phyloP scores from a whole-genome alignment of 805 yeast species.

The Brettanomyces naardenensis region DNA sequence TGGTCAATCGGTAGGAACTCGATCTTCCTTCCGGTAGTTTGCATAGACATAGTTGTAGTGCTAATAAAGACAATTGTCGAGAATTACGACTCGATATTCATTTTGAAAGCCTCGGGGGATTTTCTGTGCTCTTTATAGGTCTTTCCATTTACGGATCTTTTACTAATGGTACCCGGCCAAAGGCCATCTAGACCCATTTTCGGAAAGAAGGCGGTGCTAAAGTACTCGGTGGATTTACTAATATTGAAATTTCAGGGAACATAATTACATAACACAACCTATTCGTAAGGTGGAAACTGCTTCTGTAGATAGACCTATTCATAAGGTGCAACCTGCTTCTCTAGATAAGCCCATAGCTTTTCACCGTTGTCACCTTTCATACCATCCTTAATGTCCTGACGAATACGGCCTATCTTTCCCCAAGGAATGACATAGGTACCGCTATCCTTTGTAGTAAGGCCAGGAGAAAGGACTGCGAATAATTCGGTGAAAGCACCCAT shows the following conservation, averaged over 20 bases:
- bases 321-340: background rate
- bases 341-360: background rate
- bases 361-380: background rate
- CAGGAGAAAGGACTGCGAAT: background rate
- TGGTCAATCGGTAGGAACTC: constrained; percentile 56
- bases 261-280: no score
- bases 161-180: no score
- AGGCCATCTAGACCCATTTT: no score
- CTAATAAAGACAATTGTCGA: background rate
- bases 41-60: constrained; percentile 49
- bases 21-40: constrained; percentile 45
- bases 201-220: no score
- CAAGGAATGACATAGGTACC: background rate
- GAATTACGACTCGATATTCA: no score
- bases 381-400: background rate
- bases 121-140: no score
- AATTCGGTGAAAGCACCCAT: background rate
- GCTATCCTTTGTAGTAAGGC: background rate
- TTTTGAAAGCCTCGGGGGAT: no score
- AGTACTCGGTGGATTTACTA: no score
- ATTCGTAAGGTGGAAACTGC: no score
- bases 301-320: no score
- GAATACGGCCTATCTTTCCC: background rate
- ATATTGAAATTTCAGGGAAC: no score
- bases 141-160: no score